Evolutionary conservation across 257 asterid genomes (phyloP), one percentile per base, ranked within the genome.

Genomic region (Forsythia viridissima): DNA sequence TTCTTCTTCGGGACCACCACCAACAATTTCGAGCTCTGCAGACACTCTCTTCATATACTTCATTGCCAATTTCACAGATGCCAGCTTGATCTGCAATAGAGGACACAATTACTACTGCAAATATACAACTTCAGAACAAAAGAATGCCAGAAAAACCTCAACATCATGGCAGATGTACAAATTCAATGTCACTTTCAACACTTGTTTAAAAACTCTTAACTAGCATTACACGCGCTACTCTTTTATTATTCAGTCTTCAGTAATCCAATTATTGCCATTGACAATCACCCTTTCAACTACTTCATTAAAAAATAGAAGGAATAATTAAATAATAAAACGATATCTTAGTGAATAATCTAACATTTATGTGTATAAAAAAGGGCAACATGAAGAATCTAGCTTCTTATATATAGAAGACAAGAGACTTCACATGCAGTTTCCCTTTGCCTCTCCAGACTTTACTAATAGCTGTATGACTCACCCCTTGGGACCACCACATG

Each of bases 1-100:
- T n/a, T 79, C 81, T 41, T 80, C 85, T 70, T 75, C 85, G 6
- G 78, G 8, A n/a, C 92, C 80, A 12, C 90, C 85, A 3, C 86
- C 85, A 44, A 86, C 83, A 80, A 82, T 80, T 81, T 88, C 89
- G 39, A 94, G 86, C 87, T 91, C 98, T 40, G 83, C 89, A 0
- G 91, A 79, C 63, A 90, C 83, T 80, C 96, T 85, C 82, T 83
- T 85, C 97, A 94, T 90, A 84, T 88, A 94, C 84, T 88, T 87
- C 91, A 86, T 82, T 38, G 91, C 97, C 81, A 92, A 76, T 73
- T 80, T 82, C 76, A 91, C 91, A 3, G 97, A 90, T 44, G 92
- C 90, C 79, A 92, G 83, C 91, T 91, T 94, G 44, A 92, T 86
- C 98, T 94, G 85, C 75, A 70, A 72, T 61, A 15, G 37, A 7